These are phyloP conservation scores for Aspergillus bridgeri DNA, from an alignment of 495 filamentous ascomycete species.

Conservation along the genomic window DNA sequence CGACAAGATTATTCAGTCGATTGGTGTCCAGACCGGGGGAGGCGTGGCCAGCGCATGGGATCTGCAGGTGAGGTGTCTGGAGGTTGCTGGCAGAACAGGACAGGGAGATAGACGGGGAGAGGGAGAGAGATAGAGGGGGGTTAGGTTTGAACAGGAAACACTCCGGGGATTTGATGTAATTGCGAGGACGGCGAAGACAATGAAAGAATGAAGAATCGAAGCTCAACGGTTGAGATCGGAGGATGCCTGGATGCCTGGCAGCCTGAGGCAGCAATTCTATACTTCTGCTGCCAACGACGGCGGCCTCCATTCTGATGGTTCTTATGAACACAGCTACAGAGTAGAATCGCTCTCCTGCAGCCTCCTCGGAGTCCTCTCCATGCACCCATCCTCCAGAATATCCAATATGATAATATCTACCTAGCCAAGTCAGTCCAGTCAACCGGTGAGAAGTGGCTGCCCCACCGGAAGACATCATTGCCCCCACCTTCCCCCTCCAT, in stretches of 20 bases:
- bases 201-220: background rate
- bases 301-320: too few species aligned
- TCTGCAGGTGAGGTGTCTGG: background rate
- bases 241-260: too few species aligned
- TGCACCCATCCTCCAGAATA: too few species aligned
- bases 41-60: background rate
- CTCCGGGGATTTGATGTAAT: background rate
- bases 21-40: background rate
- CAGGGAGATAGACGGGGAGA: background rate
- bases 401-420: too few species aligned
- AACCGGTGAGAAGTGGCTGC: constrained; percentile 9
- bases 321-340: too few species aligned
- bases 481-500: constrained; percentile 35
- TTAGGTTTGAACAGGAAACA: background rate
- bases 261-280: background rate
- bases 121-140: background rate
- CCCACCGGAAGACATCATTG: constrained; percentile 36
- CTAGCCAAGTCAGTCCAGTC: background rate
- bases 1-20: background rate
- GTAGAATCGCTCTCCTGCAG: too few species aligned
- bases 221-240: background rate
- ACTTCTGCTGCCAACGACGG: too few species aligned
- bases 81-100: too few species aligned
- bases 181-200: too few species aligned
- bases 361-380: too few species aligned